These are phyloP conservation scores for Lachnellula subtilissima DNA, from an alignment of 2,329 filamentous ascomycete genomes.

Conservation along the genomic window DNA sequence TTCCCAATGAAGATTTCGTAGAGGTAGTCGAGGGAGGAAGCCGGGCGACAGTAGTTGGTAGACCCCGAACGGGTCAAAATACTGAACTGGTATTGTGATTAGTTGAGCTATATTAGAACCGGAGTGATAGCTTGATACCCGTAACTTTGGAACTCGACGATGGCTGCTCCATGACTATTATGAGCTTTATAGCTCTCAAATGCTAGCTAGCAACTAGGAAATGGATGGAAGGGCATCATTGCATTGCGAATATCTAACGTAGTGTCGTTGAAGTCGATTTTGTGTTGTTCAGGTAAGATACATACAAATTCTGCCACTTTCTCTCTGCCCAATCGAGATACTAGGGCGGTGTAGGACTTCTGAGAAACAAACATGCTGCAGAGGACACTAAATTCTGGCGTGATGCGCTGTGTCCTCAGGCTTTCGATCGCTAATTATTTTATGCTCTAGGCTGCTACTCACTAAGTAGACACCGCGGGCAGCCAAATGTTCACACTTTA, in stretches of 20 bases:
- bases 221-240: not conserved
- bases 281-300: not conserved
- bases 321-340: not conserved
- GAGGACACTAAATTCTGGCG: not conserved
- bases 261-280: not conserved
- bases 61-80: slow-evolving; percentile 86
- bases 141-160: slow-evolving; percentile 74
- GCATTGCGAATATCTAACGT: not conserved
- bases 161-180: slow-evolving; percentile 57
- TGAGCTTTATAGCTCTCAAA: slow-evolving; percentile 6
- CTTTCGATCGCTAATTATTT: too few species aligned
- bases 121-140: slow-evolving; percentile 42
- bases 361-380: not conserved
- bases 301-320: not conserved
- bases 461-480: too few species aligned
- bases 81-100: slow-evolving; percentile 64
- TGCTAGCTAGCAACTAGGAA: not conserved
- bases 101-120: slow-evolving; percentile 4
- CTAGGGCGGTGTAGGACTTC: not conserved
- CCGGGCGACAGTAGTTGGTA: slow-evolving; percentile 78
- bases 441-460: too few species aligned
- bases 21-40: slow-evolving; percentile 71
- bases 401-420: not conserved
- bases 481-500: too few species aligned
- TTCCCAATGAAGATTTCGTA: slow-evolving; percentile 95